Base-by-base conservation (phyloP, 768 basidiomycete species). In the Tricholoma sp. region DNA sequence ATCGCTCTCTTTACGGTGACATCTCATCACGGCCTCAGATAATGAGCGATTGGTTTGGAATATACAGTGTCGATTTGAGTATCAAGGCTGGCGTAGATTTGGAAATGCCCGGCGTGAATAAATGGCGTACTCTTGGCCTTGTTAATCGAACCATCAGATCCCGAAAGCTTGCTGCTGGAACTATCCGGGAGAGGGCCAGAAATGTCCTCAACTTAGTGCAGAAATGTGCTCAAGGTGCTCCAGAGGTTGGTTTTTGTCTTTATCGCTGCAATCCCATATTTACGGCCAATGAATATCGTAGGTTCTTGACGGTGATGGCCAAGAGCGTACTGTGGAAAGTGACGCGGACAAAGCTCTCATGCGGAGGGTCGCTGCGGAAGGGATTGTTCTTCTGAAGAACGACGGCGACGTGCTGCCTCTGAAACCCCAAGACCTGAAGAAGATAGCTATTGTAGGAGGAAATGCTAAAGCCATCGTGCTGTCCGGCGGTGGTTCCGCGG, bases 41-140 rank as follows among this genome's bases (percentile, higher is more conserved):
- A 57, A 91, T 92, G 88, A 88, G 86, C 57, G 91, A 92, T 67
- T 94, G 91, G 90, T 88, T 86, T 57, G 90, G 90, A 1, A 71
- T 80, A 2, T 91, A 91, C 72, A 81, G 83, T 53, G 73, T 89
- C 31, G 83, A 84, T 60, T 74, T 77, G 21, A 71, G 76, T 22
- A 73, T 89, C 59, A 91, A 90, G 57, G 87, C 88, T n/a, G 89
- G 89, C 2, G 74, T 91, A 21, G 86, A 91, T 65, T 79, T 92
- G 35, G 88, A 90, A 67, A 90, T 89, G 87, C 88, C 88, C 0
- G 89, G 89, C 1, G 72, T 72, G 12, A 85, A 85, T 70, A 88
- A 89, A 61, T 89, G 88, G 89, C 79, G 89, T 6, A 82, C 81
- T 0, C 75, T 85, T n/a, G 83, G 86, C 58, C 77, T 84, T 32